Evolutionary conservation across 345 rosid genomes (phyloP), one percentile per base, ranked within the genome.

Genomic region (Ailanthus altissimus): DNA sequence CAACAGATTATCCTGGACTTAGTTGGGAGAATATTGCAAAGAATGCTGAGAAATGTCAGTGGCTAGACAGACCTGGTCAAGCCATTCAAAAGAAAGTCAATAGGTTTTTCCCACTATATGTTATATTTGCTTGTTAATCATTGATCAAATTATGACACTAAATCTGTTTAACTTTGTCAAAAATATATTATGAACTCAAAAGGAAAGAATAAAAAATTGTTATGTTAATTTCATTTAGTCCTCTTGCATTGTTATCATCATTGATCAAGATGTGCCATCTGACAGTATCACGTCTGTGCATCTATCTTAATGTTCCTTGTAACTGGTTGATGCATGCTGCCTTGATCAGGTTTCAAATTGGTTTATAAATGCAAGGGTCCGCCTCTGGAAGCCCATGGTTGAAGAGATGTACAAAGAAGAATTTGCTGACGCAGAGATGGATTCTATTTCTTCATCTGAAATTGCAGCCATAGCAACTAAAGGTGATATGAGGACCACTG

Each of bases 381-480:
- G 99, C 62, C 97, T 96, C 1, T 96, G 98, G 99, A 96, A 96
- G 86, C 99, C 99, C 0, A 96, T 96, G 99, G 97, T 96, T 20
- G 98, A 93, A 82, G 99, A 96, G 78, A 96, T 96, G 97, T 96
- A 96, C 94, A 93, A 92, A 87, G 98, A 96, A 82, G 99, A 96
- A 82, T 85, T 81, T 69, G 94, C 90, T 43, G 97, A 91, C 49
- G 83, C 81, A 64, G 95, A 91, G 79, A 79, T 90, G 85, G 90
- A 84, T 80, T 89, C 94, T 20, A 91, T 84, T 80, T 90, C 93
- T 20, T 93, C 95, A n/a, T 87, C 94, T 0, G 95, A 90, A 61
- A 91, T 80, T 83, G 88, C 81, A 23, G 84, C 77, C 18, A 86
- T 85, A 81, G 81, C 79, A 58, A 53, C 71, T 1, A 88, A 77